Conservation (phyloP, 176 grass and related monocot species). For the Raddia guianensis region DNA sequence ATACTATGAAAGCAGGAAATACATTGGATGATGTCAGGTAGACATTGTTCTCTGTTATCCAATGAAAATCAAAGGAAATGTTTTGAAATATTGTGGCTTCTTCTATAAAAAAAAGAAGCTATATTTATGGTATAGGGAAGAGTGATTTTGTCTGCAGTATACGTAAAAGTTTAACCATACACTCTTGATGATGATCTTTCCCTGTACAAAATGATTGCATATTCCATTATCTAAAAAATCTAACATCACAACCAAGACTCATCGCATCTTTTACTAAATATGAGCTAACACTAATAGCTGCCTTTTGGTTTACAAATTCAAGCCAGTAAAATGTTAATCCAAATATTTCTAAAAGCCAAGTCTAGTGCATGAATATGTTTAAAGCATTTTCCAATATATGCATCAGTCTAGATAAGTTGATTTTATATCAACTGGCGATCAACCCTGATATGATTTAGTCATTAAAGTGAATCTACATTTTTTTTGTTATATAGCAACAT, state of each 20-base stretch:
- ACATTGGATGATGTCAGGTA: constrained; percentile 77
- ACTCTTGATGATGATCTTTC: not conserved
- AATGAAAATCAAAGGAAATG: not conserved
- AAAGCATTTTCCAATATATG: not conserved
- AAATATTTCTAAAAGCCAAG: not conserved
- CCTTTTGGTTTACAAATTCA: not conserved
- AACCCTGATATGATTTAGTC: not conserved
- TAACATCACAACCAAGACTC: not conserved
- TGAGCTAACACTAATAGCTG: not conserved
- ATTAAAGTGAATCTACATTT: not conserved
- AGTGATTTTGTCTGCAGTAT: not conserved
- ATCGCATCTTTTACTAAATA: not conserved
- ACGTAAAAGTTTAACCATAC: not conserved
- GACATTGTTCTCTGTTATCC: constrained; percentile 9
- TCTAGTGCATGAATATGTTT: not conserved
- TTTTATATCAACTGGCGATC: not conserved
- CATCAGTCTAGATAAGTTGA: not conserved
- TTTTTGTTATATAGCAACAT: too few relatives aligned
- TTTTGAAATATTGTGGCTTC: constrained; percentile 10
- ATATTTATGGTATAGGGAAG: not conserved
- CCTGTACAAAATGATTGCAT: not conserved
- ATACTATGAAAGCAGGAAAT: constrained; percentile 80
- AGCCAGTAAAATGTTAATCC: not conserved
- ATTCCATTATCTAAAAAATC: not conserved
- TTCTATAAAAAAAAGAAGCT: not conserved